These are phyloP conservation scores for Clarireedia homoeocarpa DNA, from an alignment of 2,329 filamentous ascomycete genomes.

Conservation along the genomic window DNA sequence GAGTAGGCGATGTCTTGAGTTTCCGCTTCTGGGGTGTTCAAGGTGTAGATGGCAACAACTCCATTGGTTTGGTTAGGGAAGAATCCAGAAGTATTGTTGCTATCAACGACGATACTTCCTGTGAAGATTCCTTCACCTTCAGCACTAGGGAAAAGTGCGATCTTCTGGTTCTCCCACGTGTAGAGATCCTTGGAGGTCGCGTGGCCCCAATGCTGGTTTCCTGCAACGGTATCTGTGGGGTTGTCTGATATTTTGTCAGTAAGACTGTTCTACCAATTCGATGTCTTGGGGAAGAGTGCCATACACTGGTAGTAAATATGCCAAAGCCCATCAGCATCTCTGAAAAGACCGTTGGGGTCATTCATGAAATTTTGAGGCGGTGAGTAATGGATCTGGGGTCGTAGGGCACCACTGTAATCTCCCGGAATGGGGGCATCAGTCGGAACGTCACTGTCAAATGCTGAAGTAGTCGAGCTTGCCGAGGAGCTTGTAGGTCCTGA, in stretches of 20 bases:
- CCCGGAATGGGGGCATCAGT: slow-evolving; percentile 19
- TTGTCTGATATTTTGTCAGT: slow-evolving; percentile 33
- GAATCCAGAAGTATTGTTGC: slow-evolving; percentile 58
- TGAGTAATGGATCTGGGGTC: slow-evolving; percentile 48
- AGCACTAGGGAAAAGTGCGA: slow-evolving; percentile 45
- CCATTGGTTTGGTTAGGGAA: slow-evolving; percentile 50
- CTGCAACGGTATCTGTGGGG: slow-evolving; percentile 39
- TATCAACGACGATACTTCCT: slow-evolving; percentile 42
- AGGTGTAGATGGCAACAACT: slow-evolving; percentile 51
- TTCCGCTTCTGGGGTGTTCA: slow-evolving; percentile 34
- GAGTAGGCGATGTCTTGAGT: slow-evolving; percentile 56
- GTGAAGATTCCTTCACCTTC: slow-evolving; percentile 41
- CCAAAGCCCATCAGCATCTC: slow-evolving; percentile 48
- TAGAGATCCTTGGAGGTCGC: slow-evolving; percentile 55
- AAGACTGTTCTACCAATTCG: background rate
- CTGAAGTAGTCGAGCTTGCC: slow-evolving; percentile 11
- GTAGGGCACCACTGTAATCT: slow-evolving; percentile 21
- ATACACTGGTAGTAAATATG: slow-evolving; percentile 59
- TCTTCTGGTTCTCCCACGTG: slow-evolving; percentile 56
- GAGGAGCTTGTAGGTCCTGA: slow-evolving; percentile 9
- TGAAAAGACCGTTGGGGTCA: slow-evolving; percentile 58
- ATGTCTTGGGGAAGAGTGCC: background rate
- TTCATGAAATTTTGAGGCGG: slow-evolving; percentile 48
- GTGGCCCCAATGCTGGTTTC: slow-evolving; percentile 61
- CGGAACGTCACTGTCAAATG: slow-evolving; percentile 18